These are phyloP conservation scores for Hanseniaspora occidentalis DNA, from an alignment of 805 yeast species.

Conservation along the genomic window DNA sequence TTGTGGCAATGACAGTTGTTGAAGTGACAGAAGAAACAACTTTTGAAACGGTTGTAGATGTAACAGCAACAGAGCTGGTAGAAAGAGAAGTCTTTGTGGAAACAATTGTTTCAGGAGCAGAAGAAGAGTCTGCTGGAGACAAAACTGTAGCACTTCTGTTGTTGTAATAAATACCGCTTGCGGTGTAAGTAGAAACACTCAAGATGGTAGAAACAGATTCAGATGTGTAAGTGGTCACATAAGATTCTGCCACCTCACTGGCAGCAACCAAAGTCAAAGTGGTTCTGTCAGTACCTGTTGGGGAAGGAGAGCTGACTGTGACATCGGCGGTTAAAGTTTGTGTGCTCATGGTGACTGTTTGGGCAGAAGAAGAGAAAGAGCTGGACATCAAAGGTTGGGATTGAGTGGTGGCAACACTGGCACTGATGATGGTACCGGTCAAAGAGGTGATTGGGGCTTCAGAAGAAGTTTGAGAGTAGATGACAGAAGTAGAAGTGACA, in stretches of 20 bases:
- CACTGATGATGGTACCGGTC: constrained; percentile 22
- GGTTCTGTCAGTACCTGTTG: constrained; percentile 6
- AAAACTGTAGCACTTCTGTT: background rate
- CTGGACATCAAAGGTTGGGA: constrained; percentile 23
- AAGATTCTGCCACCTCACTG: too few relatives aligned
- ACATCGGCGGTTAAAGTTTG: constrained; percentile 17
- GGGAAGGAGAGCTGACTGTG: constrained; percentile 7
- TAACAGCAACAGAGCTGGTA: constrained; percentile 1
- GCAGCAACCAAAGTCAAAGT: constrained; percentile 5
- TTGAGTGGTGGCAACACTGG: constrained; percentile 17
- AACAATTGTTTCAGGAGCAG: background rate
- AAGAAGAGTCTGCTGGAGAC: constrained; percentile 3
- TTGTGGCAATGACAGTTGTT: constrained; percentile 10
- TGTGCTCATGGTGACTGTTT: constrained; percentile 20
- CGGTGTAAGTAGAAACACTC: constrained; percentile 9
- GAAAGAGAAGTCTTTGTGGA: background rate
- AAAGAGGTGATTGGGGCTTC: constrained; percentile 8
- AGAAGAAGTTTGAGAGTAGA: constrained; percentile 8
- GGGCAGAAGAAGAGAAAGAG: constrained; percentile 18
- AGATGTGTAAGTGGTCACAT: too few relatives aligned
- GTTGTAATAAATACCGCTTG: constrained; percentile 1
- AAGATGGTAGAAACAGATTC: constrained; percentile 5
- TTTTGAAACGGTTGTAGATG: constrained; percentile 4
- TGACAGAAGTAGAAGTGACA: constrained; percentile 11
- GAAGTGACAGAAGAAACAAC: constrained; percentile 7